Evolutionary conservation across 164 flowering plant genomes (phyloP), one percentile per base, ranked within the genome.

Genomic region (Stephania japonica): DNA sequence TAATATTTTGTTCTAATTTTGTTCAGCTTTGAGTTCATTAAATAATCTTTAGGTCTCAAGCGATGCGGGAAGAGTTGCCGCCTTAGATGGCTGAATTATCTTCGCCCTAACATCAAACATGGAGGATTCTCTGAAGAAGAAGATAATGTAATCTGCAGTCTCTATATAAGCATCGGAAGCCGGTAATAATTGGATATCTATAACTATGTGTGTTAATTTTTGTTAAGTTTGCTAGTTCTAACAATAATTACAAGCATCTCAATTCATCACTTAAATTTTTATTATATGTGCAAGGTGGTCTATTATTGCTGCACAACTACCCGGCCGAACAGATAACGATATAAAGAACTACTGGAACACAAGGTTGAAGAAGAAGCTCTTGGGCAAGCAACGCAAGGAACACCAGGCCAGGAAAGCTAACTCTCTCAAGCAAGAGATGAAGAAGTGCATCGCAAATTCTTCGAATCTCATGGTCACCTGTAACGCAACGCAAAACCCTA

Each of bases 21-120:
- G n/a, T 69, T 47, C 4, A 19, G 8, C 41, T 50, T 70, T 24
- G 3, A 50, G 47, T 43, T 70, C 8, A 18, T 44, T 44, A 9
- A 27, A 63, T 53, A 11, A 68, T 69, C 65, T 25, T 27, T 64
- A 92, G 97, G 98, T 44, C 89, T 92, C 1, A 89, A 83, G 83
- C 81, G 98, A 83, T 92, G 98, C 71, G 97, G 97, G 38, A 92
- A 92, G 84, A 92, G 97, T 77, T 92, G 97, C 69, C 85, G 97
- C 13, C 89, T 92, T 7, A 77, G 97, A 67, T 92, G 98, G 96
- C 62, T 92, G 82, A 92, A 92, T 70, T 92, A 92, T 80, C 90
- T 92, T 18, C 80, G 97, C 8, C 97, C 97, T 0, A 90, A 92
- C 77, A 84, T 92, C 67, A 92, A 87, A 76, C 97, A 92, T 70